Evolutionary conservation across 1,284 basidiomycete genomes (phyloP).

Genomic region (Fomitiporia mediterranea): DNA sequence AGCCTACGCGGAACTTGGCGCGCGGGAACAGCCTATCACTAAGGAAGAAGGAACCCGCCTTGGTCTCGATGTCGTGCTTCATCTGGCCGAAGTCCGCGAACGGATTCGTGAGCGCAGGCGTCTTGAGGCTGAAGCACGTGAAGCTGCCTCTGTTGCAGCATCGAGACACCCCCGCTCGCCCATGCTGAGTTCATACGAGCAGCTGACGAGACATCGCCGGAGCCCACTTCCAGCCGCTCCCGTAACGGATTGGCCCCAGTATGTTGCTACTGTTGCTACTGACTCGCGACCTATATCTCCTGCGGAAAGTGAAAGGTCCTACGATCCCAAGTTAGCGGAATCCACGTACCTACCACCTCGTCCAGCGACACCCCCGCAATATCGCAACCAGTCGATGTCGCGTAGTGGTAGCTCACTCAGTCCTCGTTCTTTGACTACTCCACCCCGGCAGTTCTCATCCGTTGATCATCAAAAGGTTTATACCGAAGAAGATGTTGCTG

Average conservation of each 20-base stretch:
- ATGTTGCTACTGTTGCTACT: not conserved
- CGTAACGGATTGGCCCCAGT: too few species aligned
- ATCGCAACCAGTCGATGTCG: not conserved
- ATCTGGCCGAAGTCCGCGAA: conserved; percentile 56
- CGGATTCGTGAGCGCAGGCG: conserved; percentile 8
- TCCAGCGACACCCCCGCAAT: not conserved
- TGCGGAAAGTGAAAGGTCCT: not conserved
- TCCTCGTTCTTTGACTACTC: not conserved
- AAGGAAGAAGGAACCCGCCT: conserved; percentile 52
- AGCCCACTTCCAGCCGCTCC: too few species aligned
- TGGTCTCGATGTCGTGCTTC: conserved; percentile 55
- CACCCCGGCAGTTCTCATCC: not conserved
- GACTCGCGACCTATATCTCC: conserved; percentile 1
- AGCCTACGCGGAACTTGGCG: conserved; percentile 38
- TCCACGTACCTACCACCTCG: not conserved
- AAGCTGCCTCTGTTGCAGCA: too few species aligned
- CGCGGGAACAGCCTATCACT: conserved; percentile 50
- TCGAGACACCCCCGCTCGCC: too few species aligned
- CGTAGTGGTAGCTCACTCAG: not conserved
- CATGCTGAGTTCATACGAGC: too few species aligned
- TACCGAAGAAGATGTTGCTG: conserved; percentile 2
- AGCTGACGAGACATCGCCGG: too few species aligned
- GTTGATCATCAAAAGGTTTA: not conserved
- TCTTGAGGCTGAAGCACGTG: not conserved
- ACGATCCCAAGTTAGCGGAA: not conserved